Conservation (phyloP, 805 yeast species). For the Pichia ethanolica region DNA sequence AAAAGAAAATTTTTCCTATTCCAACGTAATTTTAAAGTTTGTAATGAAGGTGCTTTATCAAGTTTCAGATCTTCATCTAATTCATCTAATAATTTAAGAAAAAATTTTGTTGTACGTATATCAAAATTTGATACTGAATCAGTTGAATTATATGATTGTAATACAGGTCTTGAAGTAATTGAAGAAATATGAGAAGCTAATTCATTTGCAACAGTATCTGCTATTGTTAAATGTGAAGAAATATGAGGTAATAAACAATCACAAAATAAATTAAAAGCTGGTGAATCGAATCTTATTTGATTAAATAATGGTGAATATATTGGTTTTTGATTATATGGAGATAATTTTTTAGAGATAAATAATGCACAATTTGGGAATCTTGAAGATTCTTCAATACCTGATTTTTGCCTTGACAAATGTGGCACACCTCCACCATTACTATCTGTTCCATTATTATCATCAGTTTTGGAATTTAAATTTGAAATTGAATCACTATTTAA, state of each 20-base stretch:
- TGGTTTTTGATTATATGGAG: constrained; percentile 18
- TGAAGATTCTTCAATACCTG: not conserved
- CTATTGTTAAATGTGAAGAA: not conserved
- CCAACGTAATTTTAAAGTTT: constrained; percentile 41
- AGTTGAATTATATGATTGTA: not conserved
- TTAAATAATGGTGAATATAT: constrained; percentile 27
- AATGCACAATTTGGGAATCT: constrained; percentile 10
- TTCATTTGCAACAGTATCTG: not conserved
- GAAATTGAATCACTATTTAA: not conserved
- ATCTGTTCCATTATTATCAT: too few relatives aligned
- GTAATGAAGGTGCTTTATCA: constrained; percentile 50
- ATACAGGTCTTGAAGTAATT: not conserved
- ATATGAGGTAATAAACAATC: constrained; percentile 26
- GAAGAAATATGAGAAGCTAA: not conserved
- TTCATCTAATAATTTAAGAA: constrained; percentile 65
- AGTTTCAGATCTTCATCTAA: constrained; percentile 65
- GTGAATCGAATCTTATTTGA: constrained; percentile 37
- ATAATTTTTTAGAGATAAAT: constrained; percentile 14
- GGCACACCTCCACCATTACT: not conserved
- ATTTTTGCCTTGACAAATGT: not conserved
- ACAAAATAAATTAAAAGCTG: constrained; percentile 38
- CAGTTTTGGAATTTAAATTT: too few relatives aligned
- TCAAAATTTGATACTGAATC: constrained; percentile 4
- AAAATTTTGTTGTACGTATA: constrained; percentile 48
- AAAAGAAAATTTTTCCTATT: constrained; percentile 50